Evolutionary conservation across 2,329 filamentous ascomycete genomes (phyloP).

Genomic region (Paracamarosporium sp.): DNA sequence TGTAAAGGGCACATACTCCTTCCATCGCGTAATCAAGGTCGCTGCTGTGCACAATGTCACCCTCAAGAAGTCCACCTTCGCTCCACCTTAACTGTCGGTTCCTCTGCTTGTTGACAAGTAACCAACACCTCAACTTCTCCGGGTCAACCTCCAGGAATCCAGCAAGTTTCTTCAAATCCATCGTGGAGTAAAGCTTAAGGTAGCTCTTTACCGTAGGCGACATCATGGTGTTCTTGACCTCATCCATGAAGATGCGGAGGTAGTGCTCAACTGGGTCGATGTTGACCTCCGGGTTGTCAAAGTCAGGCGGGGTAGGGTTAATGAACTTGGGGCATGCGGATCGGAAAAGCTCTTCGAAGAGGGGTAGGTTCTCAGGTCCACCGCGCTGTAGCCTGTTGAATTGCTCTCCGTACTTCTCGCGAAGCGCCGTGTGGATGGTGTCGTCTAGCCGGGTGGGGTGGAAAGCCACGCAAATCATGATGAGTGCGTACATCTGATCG

Average conservation of each 20-base stretch:
- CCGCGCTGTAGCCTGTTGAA: slow-evolving; percentile 95
- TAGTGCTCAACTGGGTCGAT: slow-evolving; percentile 98
- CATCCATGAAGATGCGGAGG: slow-evolving; percentile 97
- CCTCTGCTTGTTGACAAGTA: slow-evolving; percentile 98
- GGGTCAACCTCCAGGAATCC: slow-evolving; percentile 96
- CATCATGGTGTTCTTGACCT: slow-evolving; percentile 99
- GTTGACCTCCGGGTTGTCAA: slow-evolving; percentile 95
- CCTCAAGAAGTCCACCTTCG: slow-evolving; percentile 87
- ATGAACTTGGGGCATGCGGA: slow-evolving; percentile 99
- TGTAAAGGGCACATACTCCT: slow-evolving; percentile 67
- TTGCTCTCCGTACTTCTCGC: slow-evolving; percentile 99
- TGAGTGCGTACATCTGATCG: slow-evolving; percentile 99
- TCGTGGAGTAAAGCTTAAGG: slow-evolving; percentile 98
- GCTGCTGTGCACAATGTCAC: slow-evolving; percentile 89
- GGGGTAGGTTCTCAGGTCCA: slow-evolving; percentile 90
- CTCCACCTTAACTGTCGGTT: slow-evolving; percentile 95
- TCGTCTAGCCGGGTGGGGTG: slow-evolving; percentile 96
- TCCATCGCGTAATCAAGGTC: slow-evolving; percentile 98
- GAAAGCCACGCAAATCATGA: slow-evolving; percentile 98
- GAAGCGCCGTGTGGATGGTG: slow-evolving; percentile 96
- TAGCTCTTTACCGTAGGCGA: slow-evolving; percentile 98
- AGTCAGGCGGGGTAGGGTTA: slow-evolving; percentile 94
- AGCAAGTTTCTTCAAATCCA: slow-evolving; percentile 98
- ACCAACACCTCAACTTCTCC: slow-evolving; percentile 92
- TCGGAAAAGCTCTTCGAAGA: slow-evolving; percentile 98